phyloP scores from a whole-genome alignment of 805 yeast species.

The Komagataella pseudopastoris region DNA sequence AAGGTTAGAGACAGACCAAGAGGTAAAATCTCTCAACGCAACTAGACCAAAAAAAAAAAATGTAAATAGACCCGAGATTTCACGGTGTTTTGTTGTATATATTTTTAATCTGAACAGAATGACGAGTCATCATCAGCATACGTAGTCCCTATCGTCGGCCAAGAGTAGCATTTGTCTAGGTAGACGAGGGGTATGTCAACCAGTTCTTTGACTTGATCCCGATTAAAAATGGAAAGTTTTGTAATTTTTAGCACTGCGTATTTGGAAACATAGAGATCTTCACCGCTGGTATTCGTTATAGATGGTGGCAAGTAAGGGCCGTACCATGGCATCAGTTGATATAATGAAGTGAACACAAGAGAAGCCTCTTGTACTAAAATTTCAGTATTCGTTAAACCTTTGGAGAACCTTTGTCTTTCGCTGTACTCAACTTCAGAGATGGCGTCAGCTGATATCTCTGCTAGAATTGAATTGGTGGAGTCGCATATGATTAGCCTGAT shows the following conservation, averaged over 20 bases:
- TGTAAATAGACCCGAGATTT: background rate
- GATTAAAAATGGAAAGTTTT: slow-evolving; percentile 3
- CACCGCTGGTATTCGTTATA: background rate
- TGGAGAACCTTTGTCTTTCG: slow-evolving; percentile 22
- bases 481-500: slow-evolving; percentile 4
- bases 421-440: slow-evolving; percentile 17
- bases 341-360: slow-evolving; percentile 10
- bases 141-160: background rate
- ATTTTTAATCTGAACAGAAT: background rate
- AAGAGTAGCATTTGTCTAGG: background rate
- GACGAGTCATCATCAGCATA: background rate
- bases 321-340: slow-evolving; percentile 4
- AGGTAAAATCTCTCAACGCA: slow-evolving; percentile 24
- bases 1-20: slow-evolving; percentile 89
- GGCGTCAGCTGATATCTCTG: slow-evolving; percentile 2
- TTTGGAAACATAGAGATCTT: background rate
- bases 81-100: background rate
- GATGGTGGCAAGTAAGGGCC: background rate
- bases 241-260: slow-evolving; percentile 2
- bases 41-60: background rate
- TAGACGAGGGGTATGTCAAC: slow-evolving; percentile 1
- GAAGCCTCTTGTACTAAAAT: slow-evolving; percentile 17
- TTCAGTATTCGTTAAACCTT: slow-evolving; percentile 14
- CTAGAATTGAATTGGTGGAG: slow-evolving; percentile 4
- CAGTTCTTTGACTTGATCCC: slow-evolving; percentile 2